Conservation (phyloP, 495 filamentous ascomycete genomes). For the Astrocystis sublimbata region DNA sequence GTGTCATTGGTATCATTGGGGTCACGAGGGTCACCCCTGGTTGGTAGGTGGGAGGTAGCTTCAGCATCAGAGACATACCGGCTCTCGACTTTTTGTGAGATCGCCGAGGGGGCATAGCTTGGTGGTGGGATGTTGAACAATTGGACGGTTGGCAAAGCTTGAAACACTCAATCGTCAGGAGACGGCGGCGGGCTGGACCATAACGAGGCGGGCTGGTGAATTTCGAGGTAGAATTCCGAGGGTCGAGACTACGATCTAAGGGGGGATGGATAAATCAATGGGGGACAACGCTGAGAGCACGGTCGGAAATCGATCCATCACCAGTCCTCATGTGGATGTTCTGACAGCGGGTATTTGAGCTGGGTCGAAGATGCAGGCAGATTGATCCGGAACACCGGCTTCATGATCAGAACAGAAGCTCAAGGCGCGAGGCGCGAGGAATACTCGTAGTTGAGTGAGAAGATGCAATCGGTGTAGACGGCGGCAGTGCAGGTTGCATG, state of each 20-base stretch:
- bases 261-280: not conserved
- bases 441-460: not conserved
- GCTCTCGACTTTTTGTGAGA: constrained; percentile 65
- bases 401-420: constrained; percentile 2
- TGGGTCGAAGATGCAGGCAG: not conserved
- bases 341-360: no score
- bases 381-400: constrained; percentile 6
- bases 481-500: no score
- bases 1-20: not conserved
- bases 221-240: not conserved
- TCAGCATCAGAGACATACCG: constrained; percentile 24
- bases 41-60: not conserved
- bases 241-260: not conserved
- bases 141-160: constrained; percentile 8
- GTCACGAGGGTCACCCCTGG: no score
- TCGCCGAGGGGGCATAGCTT: constrained; percentile 56
- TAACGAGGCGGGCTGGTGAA: constrained; percentile 4
- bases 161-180: not conserved
- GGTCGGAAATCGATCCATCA: constrained; percentile 11
- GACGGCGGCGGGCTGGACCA: not conserved
- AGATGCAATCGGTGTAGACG: no score
- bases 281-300: not conserved
- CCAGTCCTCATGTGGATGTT: not conserved
- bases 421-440: no score
- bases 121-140: constrained; percentile 4